Percentiles rank a stretch among this genome's conserved stretches.
Evolutionary conservation across 2,329 filamentous ascomycete genomes (phyloP).

Genomic region (Venturia oleaginea): DNA sequence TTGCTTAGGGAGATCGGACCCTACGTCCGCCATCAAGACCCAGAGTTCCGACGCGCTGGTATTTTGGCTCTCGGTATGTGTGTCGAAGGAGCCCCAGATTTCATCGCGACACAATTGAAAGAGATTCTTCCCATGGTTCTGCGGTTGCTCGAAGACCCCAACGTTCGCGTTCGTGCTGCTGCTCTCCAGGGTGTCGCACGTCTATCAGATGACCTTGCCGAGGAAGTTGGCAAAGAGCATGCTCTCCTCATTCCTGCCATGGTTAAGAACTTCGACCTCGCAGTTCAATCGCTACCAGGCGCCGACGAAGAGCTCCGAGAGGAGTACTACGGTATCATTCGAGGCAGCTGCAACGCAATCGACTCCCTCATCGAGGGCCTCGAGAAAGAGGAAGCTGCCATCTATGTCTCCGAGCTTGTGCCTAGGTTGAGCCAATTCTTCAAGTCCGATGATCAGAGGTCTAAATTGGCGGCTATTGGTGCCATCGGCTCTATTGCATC

Average conservation of each 20-base stretch:
- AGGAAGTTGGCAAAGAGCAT: slow-evolving; percentile 81
- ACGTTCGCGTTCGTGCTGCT: slow-evolving; percentile 75
- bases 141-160: slow-evolving; percentile 73
- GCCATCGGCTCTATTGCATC: slow-evolving; percentile 86
- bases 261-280: slow-evolving; percentile 79
- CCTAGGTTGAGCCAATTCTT: slow-evolving; percentile 78
- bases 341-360: slow-evolving; percentile 79
- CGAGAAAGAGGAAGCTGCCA: slow-evolving; percentile 68
- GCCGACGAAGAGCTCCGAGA: slow-evolving; percentile 54
- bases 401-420: slow-evolving; percentile 73
- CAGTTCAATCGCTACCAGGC: slow-evolving; percentile 47
- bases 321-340: slow-evolving; percentile 76
- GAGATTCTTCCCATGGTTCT: slow-evolving; percentile 79
- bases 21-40: slow-evolving; percentile 66
- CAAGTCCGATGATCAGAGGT: slow-evolving; percentile 73
- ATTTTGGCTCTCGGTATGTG: slow-evolving; percentile 89
- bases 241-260: slow-evolving; percentile 74
- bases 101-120: slow-evolving; percentile 86
- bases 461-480: slow-evolving; percentile 82
- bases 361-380: slow-evolving; percentile 85
- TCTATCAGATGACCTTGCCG: slow-evolving; percentile 84
- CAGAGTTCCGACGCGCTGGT: slow-evolving; percentile 77
- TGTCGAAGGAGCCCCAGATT: slow-evolving; percentile 94
- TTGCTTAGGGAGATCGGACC: slow-evolving; percentile 76
- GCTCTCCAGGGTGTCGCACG: slow-evolving; percentile 81